phyloP scores from a whole-genome alignment of 495 filamentous ascomycete species.

The Penicillium dipodomyicola region DNA sequence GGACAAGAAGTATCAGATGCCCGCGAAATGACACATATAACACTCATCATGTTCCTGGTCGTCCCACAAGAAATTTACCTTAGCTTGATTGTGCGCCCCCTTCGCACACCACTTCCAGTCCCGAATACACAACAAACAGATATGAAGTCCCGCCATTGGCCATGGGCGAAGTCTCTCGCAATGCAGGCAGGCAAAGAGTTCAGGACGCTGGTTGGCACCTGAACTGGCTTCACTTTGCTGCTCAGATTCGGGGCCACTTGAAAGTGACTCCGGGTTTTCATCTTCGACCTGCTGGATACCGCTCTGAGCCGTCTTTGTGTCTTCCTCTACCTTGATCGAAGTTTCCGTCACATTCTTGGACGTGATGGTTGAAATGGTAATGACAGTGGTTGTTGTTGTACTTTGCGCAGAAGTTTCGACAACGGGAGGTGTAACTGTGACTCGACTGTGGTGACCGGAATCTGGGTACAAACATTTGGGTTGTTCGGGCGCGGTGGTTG shows the following conservation, averaged over 20 bases:
- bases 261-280: not conserved
- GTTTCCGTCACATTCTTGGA: not conserved
- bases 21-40: not conserved
- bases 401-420: not conserved
- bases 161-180: not conserved
- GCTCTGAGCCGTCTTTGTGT: not conserved
- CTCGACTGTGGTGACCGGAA: not conserved
- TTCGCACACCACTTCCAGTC: conserved; percentile 4
- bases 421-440: not conserved
- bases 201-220: not conserved
- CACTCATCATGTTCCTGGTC: not conserved
- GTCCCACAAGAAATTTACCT: not conserved
- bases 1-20: not conserved
- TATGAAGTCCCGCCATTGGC: not conserved
- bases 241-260: not conserved
- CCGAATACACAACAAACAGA: conserved; percentile 1
- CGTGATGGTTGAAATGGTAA: not conserved
- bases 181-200: not conserved
- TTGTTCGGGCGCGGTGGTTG: not conserved
- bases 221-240: not conserved
- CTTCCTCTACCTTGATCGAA: not conserved
- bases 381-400: not conserved
- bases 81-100: not conserved
- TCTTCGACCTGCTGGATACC: no score
- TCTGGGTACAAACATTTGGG: not conserved